Evolutionary conservation across 1,284 basidiomycete species (phyloP), one percentile per base, ranked within the genome.

Genomic region (Cryptococcus deneoformans): DNA sequence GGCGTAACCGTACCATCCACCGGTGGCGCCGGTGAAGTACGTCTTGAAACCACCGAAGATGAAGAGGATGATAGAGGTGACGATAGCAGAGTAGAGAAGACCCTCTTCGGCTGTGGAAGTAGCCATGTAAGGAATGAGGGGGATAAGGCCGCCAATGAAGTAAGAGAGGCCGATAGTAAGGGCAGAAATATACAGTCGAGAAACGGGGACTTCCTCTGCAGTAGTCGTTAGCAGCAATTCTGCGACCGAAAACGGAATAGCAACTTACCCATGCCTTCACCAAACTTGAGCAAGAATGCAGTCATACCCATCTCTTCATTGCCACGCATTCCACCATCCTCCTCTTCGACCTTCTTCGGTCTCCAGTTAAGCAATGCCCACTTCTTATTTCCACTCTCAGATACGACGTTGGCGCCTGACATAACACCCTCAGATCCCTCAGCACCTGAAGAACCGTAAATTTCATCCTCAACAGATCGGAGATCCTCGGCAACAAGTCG

Each of bases 111-210:
- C 80, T 14, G 72, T 62, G 12, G 81, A 70, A 67, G 90, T 84
- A 80, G 91, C 90, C 80, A 97, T 93, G 80, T 97, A 97, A 6
- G 94, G 94, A 5, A 92, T 66, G 46, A 95, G 82, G 1, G 92
- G 92, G 69, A 95, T 88, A 54, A 92, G 82, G 42, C 92, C 92
- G 54, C 92, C 92, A 56, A 79, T 59, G 52, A 78, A 78, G 70
- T 79, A 94, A 47, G 69, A 93, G 82, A 81, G 90, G 88, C 93
- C 93, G 71, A 97, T 96, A 0, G 93, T 97, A 65, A 95, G 83
- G 1, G 94, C 93, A 2, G 90, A 94, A 49, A 87, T 83, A 79
- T 92, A 96, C 57, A 83, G 68, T 35, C 82, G 67, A 79, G 80
- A 66, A 81, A 82, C 82, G 0, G 89, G 88, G 38, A 90, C 84